Evolutionary conservation across 495 filamentous ascomycete species (phyloP).

Genomic region (Penicillium riverlandense): DNA sequence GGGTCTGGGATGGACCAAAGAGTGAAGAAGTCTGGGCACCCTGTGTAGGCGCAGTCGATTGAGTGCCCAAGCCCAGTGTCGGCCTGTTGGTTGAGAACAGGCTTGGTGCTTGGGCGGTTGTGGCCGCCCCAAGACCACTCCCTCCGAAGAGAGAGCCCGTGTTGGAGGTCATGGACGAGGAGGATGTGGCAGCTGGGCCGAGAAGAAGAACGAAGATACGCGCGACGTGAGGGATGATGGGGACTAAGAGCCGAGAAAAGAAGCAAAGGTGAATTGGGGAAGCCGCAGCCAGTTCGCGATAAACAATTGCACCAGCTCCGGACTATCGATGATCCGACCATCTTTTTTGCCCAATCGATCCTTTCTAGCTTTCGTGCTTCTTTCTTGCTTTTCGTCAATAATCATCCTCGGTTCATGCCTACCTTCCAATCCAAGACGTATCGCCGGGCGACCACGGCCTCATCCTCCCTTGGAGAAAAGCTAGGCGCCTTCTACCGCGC

Average conservation of each 20-base stretch:
- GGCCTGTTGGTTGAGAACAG: constrained; percentile 28
- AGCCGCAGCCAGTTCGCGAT: neutral
- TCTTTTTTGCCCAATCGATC: too few species aligned
- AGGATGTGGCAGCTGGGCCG: neutral
- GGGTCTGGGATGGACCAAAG: constrained; percentile 21
- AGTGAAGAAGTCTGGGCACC: constrained; percentile 20
- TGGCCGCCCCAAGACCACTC: constrained; percentile 21
- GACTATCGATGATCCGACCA: too few species aligned
- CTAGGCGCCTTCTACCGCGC: constrained; percentile 71
- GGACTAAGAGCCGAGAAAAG: neutral
- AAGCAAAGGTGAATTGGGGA: too few species aligned
- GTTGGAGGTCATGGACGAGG: constrained; percentile 18
- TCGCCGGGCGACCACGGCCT: constrained; percentile 38
- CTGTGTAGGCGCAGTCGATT: constrained; percentile 16
- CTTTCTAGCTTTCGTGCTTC: too few species aligned
- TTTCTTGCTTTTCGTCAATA: neutral
- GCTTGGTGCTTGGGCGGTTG: constrained; percentile 17
- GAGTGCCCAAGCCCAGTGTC: neutral
- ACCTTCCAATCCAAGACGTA: constrained; percentile 70
- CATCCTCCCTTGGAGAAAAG: constrained; percentile 49
- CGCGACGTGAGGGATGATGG: too few species aligned
- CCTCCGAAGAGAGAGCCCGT: constrained; percentile 30
- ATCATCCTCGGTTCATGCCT: constrained; percentile 45
- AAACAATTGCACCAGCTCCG: too few species aligned
- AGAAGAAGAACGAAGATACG: too few species aligned